A percentile compares a stretch with the other conserved stretches of the same genome.
Conservation (phyloP, 768 basidiomycete genomes). For the Pluteus cervinus region DNA sequence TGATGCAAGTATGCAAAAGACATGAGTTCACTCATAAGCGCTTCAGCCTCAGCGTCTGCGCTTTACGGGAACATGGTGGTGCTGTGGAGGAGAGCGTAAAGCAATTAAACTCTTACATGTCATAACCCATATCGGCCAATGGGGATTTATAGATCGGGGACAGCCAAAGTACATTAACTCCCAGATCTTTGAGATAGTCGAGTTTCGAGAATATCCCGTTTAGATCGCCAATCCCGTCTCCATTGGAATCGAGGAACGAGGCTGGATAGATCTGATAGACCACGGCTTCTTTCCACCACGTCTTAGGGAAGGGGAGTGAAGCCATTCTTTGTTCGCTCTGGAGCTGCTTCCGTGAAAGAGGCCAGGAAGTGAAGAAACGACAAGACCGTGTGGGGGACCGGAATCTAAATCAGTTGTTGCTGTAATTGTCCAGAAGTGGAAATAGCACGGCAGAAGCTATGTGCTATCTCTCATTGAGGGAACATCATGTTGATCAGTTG, state of each 20-base stretch:
- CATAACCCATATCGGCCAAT: slow-evolving; percentile 69
- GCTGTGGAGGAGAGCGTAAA: too few species aligned
- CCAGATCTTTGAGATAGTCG: slow-evolving; percentile 63
- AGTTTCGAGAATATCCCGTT: slow-evolving; percentile 59
- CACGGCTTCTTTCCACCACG: slow-evolving; percentile 55
- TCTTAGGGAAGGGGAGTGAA: slow-evolving; percentile 3
- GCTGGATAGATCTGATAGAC: slow-evolving; percentile 70
- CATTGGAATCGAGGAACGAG: slow-evolving; percentile 69
- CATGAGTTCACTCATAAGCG: too few species aligned
- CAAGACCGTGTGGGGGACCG: too few species aligned
- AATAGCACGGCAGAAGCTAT: too few species aligned
- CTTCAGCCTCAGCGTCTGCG: too few species aligned
- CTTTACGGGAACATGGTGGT: too few species aligned
- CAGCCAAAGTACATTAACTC: slow-evolving; percentile 66
- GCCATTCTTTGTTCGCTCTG: not conserved
- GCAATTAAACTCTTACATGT: too few species aligned
- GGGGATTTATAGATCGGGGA: slow-evolving; percentile 68
- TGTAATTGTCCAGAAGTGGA: too few species aligned
- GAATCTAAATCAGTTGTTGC: too few species aligned
- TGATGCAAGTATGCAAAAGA: too few species aligned
- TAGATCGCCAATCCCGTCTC: slow-evolving; percentile 66
- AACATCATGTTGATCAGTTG: too few species aligned
- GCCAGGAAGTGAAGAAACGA: not conserved
- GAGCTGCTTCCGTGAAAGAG: not conserved
- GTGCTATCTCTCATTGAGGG: too few species aligned